Evolutionary conservation across 148 eudicot species (phyloP), one percentile per base, ranked within the genome.

Genomic region (Polygonum aviculare): DNA sequence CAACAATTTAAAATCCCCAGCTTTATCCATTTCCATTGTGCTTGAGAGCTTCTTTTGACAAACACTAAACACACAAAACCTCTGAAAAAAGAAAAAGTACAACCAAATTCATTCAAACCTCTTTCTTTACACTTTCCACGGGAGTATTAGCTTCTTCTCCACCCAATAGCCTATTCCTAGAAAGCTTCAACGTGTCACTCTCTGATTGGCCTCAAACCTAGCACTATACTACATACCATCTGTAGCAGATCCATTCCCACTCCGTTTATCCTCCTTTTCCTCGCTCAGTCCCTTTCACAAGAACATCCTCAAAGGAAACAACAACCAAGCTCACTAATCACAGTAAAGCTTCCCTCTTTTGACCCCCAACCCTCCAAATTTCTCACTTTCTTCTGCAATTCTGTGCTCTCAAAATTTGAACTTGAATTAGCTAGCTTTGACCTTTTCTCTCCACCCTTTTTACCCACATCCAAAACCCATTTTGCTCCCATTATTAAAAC

Each of bases 241-340:
- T 16, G 72, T 16, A 67, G 72, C 72, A 38, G 72, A 67, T 67
- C 72, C 72, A 67, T 67, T 5, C 70, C 70, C 70, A 63, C 70
- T 67, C 21, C 72, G 36, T 67, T 5, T 14, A 16, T 41, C 19
- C 45, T 10, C 18, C 40, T 36, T 67, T 67, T 67, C 36, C 41
- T 35, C 15, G 72, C 36, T 2, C 21, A 67, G 72, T 67, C 72
- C 45, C 72, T 67, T 67, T 67, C 72, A 38, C 45, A 67, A 67
- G 72, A 67, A 67, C 72, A 67, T 21, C 72, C 72, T 67, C 72
- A 36, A 36, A 67, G 72, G 72, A 67, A 67, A 67, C 72, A 67
- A 38, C 44, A 36, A 36, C 31, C 31, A 26, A 67, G 44, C 72
- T 36, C 41, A 36, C 15, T 38, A 11, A 36, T 36, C 72, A 63